These are phyloP conservation scores for Fomitopsis pinicola DNA, from an alignment of 1,284 basidiomycete species.

Conservation along the genomic window DNA sequence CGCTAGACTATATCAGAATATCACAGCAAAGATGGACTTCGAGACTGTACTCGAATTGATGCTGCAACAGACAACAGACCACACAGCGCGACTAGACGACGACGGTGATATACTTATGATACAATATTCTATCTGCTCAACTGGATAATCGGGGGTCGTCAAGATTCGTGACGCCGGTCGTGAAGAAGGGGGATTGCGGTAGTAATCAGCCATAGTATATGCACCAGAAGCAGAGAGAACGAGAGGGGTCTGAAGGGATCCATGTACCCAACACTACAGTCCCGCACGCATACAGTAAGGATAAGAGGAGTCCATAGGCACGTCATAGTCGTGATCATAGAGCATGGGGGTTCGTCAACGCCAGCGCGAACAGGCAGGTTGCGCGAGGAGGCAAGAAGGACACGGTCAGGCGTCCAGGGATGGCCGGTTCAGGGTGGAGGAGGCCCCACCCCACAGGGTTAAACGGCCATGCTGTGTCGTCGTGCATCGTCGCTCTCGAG, in stretches of 20 bases:
- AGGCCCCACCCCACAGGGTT: conserved; percentile 4
- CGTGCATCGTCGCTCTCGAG: conserved; percentile 32
- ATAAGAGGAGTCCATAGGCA: background rate
- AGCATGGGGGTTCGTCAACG: background rate
- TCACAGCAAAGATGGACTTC: too few species aligned
- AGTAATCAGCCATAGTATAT: conserved; percentile 5
- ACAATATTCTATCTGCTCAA: conserved; percentile 8
- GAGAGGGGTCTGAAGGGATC: background rate
- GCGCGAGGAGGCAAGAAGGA: background rate
- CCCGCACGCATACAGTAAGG: background rate
- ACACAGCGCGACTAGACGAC: conserved; percentile 1
- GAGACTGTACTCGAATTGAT: background rate
- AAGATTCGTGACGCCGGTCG: background rate
- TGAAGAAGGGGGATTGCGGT: too few species aligned
- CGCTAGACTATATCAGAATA: too few species aligned
- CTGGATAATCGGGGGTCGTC: background rate
- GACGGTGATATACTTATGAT: conserved; percentile 3
- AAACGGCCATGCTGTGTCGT: conserved; percentile 36
- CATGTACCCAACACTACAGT: background rate
- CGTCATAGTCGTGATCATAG: conserved; percentile 2
- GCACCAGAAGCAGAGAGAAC: background rate
- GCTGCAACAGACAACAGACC: conserved; percentile 1
- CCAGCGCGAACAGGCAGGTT: background rate
- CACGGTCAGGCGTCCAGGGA: background rate
- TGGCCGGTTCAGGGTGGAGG: background rate